phyloP scores from a whole-genome alignment of 768 basidiomycete genomes.

The Neoboletus brunneissimus region DNA sequence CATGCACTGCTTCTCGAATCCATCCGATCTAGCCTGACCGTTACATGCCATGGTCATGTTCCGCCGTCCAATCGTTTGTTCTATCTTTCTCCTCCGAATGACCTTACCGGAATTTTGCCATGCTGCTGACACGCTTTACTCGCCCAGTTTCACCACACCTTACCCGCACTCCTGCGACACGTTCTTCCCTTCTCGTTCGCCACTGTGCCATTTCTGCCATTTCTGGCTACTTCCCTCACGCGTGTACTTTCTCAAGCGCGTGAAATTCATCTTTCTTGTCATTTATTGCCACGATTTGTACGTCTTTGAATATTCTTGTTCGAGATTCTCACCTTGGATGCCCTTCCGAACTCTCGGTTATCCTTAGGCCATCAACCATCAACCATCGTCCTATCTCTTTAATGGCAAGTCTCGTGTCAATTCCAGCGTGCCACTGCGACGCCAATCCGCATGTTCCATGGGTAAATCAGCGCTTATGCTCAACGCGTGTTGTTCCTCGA shows the following conservation, averaged over 20 bases:
- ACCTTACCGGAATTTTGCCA: constrained; percentile 43
- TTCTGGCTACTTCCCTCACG: constrained; percentile 46
- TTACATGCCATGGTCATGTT: constrained; percentile 23
- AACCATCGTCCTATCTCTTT: constrained; percentile 18
- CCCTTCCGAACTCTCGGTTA: constrained; percentile 26
- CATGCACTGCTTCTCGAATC: constrained; percentile 30
- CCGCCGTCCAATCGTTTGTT: constrained; percentile 32
- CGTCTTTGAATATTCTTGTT: constrained; percentile 30
- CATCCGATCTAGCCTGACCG: constrained; percentile 24
- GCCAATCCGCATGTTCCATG: constrained; percentile 35
- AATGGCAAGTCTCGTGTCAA: constrained; percentile 30
- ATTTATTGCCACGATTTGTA: constrained; percentile 29
- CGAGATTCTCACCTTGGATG: constrained; percentile 27
- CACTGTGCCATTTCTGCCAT: constrained; percentile 55
- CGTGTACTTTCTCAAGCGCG: constrained; percentile 28
- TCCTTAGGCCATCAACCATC: constrained; percentile 15
- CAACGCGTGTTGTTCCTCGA: constrained; percentile 68
- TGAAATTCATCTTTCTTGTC: constrained; percentile 28
- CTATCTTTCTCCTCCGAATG: constrained; percentile 54
- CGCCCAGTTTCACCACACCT: constrained; percentile 41
- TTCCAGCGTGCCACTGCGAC: constrained; percentile 27
- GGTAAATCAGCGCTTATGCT: constrained; percentile 50
- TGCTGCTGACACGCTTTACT: constrained; percentile 60
- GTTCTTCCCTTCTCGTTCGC: constrained; percentile 51
- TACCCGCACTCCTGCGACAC: constrained; percentile 66